phyloP scores from a whole-genome alignment of 306 rosid species.

The Gynostemma pentaphyllum region DNA sequence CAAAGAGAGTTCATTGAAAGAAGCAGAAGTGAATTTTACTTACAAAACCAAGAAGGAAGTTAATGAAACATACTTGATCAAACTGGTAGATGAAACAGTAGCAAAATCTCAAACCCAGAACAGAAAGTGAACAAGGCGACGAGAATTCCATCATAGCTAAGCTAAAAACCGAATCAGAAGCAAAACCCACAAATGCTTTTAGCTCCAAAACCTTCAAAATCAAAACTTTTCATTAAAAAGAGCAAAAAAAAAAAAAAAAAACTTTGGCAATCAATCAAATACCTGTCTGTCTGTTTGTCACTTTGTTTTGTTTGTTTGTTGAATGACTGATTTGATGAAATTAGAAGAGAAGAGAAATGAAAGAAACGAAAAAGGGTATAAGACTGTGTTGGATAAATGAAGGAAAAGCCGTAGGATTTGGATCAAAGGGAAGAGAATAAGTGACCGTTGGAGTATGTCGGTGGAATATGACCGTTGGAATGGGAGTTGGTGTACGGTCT shows the following conservation, averaged over 20 bases:
- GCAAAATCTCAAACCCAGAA: slow-evolving; percentile 43
- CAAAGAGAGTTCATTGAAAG: slow-evolving; percentile 49
- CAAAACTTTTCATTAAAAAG: slow-evolving; percentile 13
- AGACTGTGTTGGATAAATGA: slow-evolving; percentile 1
- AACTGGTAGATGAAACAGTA: slow-evolving; percentile 33
- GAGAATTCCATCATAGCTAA: slow-evolving; percentile 35
- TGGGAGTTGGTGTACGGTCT: slow-evolving; percentile 35
- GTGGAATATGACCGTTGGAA: slow-evolving; percentile 72
- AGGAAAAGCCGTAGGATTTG: slow-evolving; percentile 30
- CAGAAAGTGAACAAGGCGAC: slow-evolving; percentile 47
- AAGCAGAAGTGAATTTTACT: slow-evolving; percentile 17
- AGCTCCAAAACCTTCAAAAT: slow-evolving; percentile 23
- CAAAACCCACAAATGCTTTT: slow-evolving; percentile 28
- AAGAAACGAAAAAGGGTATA: slow-evolving; percentile 22
- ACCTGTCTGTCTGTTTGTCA: slow-evolving; percentile 6
- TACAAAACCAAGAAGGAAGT: slow-evolving; percentile 24
- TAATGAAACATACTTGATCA: slow-evolving; percentile 53
- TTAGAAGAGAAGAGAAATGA: slow-evolving; percentile 24
- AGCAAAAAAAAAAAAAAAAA: neutral
- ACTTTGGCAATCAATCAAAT: neutral
- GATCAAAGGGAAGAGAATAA: slow-evolving; percentile 51
- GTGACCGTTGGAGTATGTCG: slow-evolving; percentile 62
- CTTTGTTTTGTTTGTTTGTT: slow-evolving; percentile 18
- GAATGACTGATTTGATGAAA: slow-evolving; percentile 32
- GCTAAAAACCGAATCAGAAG: too few species aligned